Evolutionary conservation across 352 stramenopile genomes (phyloP).

Genomic region (Pythium volutum): DNA sequence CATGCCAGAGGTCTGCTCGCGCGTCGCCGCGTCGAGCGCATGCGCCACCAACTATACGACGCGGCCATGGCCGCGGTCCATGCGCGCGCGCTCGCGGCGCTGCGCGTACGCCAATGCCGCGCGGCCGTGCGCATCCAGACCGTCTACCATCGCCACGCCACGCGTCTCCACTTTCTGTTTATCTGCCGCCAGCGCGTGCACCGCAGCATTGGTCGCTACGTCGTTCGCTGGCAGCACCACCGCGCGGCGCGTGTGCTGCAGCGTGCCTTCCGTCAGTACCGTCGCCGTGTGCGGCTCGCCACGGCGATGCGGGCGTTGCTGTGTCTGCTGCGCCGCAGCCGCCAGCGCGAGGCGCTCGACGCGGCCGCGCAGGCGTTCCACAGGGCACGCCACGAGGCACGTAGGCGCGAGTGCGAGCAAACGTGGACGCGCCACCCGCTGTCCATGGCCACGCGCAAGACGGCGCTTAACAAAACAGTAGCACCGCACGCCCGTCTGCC

Average conservation of each 20-base stretch:
- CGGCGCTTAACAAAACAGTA: background rate
- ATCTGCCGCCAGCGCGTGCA: slow-evolving; percentile 34
- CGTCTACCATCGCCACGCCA: slow-evolving; percentile 29
- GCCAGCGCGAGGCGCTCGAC: slow-evolving; percentile 34
- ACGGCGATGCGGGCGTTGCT: slow-evolving; percentile 27
- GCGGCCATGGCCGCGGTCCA: slow-evolving; percentile 20
- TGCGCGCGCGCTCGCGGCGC: slow-evolving; percentile 23
- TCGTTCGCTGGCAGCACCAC: slow-evolving; percentile 32
- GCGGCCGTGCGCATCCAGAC: slow-evolving; percentile 38
- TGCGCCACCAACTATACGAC: slow-evolving; percentile 29
- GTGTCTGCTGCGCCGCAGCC: slow-evolving; percentile 28
- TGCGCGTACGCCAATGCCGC: slow-evolving; percentile 22
- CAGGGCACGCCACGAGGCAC: slow-evolving; percentile 8
- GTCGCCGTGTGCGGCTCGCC: slow-evolving; percentile 27
- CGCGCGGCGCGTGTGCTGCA: slow-evolving; percentile 35
- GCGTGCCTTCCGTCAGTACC: slow-evolving; percentile 32
- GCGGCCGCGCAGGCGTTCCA: slow-evolving; percentile 26
- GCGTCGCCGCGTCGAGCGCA: slow-evolving; percentile 31
- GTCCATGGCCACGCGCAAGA: slow-evolving; percentile 9
- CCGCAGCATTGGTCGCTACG: slow-evolving; percentile 24
- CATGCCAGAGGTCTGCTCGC: slow-evolving; percentile 34
- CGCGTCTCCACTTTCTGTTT: slow-evolving; percentile 22
- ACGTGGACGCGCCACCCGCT: slow-evolving; percentile 8
- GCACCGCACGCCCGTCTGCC: background rate
- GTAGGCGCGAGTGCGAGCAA: slow-evolving; percentile 3